Evolutionary conservation across 257 asterid genomes (phyloP), one percentile per base, ranked within the genome.

Genomic region (Nyctanthes arbortristis): DNA sequence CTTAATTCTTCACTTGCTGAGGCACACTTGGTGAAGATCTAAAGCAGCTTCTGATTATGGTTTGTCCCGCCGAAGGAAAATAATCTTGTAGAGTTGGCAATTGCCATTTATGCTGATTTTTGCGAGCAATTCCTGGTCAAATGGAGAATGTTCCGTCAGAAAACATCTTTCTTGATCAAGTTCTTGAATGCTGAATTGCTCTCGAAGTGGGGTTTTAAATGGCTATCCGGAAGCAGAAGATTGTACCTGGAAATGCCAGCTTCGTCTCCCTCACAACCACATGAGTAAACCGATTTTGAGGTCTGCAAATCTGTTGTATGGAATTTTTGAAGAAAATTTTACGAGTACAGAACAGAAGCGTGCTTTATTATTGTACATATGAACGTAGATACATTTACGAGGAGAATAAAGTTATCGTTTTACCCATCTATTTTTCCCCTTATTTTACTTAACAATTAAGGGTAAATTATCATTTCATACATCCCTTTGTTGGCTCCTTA

Each of bases 1-100:
- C 96, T 94, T 31, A 72, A 45, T 65, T 81, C 93, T 80, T 86
- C 99, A 24, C 29, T 89, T 52, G 80, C 90, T 8, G 98, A 89
- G 65, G 80, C 84, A 18, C 85, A 84, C 70, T 61, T 81, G 85
- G 79, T 65, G 54, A 87, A 90, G 76, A 74, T 80, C 66, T 88
- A 70, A 77, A 22, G 14, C 65, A 68, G 52, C 57, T 30, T 18
- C 9, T 60, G 28, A 52, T 22, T 33, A 28, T 68, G 60, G 20
- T 71, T 7, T 39, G 61, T 18, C 56, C 40, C 56, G 55, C 49
- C 28, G 16, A 7, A 71, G 11, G 66, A 61, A 70, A 73, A 58
- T 60, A 25, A 61, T 29, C 37, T 40, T 35, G 18, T 64, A 75
- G 59, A 9, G 69, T 57, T 70, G 31, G 63, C 29, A 14, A 49